Evolutionary conservation across 2,329 filamentous ascomycete genomes (phyloP).

Genomic region (Venturia nashicola): DNA sequence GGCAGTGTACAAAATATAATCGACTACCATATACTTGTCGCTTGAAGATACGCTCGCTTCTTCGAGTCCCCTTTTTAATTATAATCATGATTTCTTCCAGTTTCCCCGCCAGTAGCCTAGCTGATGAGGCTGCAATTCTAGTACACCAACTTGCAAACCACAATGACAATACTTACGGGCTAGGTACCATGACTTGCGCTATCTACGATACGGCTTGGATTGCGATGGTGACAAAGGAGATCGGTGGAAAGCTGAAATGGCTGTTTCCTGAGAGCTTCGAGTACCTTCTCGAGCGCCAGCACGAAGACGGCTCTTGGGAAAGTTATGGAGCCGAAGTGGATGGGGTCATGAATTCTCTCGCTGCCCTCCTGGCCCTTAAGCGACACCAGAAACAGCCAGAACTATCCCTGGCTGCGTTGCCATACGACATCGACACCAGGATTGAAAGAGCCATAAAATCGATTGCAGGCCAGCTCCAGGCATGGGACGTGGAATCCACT

Average conservation of each 20-base stretch:
- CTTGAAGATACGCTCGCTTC: not conserved
- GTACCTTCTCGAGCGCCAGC: not conserved
- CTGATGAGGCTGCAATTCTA: not conserved
- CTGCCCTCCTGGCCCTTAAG: not conserved
- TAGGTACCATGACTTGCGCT: not conserved
- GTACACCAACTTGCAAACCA: not conserved
- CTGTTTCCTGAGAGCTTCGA: not conserved
- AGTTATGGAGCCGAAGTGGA: not conserved
- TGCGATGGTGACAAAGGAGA: not conserved
- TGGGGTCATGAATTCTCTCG: not conserved
- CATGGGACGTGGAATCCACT: conserved; percentile 6
- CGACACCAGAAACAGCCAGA: not conserved
- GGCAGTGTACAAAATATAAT: not conserved
- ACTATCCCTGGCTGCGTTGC: not conserved
- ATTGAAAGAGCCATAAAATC: not conserved
- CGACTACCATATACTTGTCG: not conserved
- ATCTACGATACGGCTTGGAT: not conserved
- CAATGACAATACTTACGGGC: not conserved
- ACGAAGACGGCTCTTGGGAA: not conserved
- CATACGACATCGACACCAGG: not conserved
- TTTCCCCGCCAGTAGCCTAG: not conserved
- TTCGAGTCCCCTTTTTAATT: not conserved
- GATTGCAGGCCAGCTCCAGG: not conserved
- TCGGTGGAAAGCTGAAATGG: not conserved
- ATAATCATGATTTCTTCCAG: not conserved